These are phyloP conservation scores for Sugiyamaella grinbergsii DNA, from an alignment of 1,139 yeast genomes.

Conservation along the genomic window DNA sequence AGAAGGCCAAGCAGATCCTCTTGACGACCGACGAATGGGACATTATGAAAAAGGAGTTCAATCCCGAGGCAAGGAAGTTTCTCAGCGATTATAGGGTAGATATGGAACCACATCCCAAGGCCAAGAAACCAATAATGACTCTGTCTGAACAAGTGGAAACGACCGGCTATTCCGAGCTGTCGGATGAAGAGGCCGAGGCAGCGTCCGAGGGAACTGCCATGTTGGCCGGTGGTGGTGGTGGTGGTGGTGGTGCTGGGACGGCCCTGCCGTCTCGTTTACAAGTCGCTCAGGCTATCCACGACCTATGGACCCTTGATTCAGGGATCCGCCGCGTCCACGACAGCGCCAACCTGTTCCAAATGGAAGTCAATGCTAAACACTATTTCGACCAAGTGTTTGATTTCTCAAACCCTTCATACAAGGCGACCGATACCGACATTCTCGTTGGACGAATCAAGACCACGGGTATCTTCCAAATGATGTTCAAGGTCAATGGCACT, in stretches of 20 bases:
- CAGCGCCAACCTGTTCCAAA: conserved; percentile 76
- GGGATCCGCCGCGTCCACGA: conserved; percentile 66
- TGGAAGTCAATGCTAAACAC: conserved; percentile 77
- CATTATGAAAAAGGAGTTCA: conserved; percentile 17
- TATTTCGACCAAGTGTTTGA: conserved; percentile 69
- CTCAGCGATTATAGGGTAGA: conserved; percentile 16
- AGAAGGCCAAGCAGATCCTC: conserved; percentile 21
- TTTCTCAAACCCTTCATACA: conserved; percentile 64
- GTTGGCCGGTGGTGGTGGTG: neutral
- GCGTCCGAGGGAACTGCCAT: conserved; percentile 9
- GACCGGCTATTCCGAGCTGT: neutral
- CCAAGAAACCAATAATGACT: neutral
- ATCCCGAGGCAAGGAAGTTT: conserved; percentile 17
- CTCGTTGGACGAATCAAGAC: conserved; percentile 91
- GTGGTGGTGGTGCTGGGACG: no score
- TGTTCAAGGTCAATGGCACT: conserved; percentile 63
- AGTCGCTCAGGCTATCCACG: conserved; percentile 67
- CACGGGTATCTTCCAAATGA: conserved; percentile 90
- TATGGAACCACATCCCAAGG: conserved; percentile 8
- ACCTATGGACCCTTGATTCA: conserved; percentile 66
- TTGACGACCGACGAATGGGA: conserved; percentile 22
- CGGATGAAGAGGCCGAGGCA: neutral
- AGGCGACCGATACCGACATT: conserved; percentile 80
- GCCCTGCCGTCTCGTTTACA: conserved; percentile 40
- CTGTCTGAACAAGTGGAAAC: neutral